A percentile compares a stretch with the other conserved stretches of the same genome.
Conservation (phyloP, 352 stramenopile genomes). For the Globisporangium cederbergense region DNA sequence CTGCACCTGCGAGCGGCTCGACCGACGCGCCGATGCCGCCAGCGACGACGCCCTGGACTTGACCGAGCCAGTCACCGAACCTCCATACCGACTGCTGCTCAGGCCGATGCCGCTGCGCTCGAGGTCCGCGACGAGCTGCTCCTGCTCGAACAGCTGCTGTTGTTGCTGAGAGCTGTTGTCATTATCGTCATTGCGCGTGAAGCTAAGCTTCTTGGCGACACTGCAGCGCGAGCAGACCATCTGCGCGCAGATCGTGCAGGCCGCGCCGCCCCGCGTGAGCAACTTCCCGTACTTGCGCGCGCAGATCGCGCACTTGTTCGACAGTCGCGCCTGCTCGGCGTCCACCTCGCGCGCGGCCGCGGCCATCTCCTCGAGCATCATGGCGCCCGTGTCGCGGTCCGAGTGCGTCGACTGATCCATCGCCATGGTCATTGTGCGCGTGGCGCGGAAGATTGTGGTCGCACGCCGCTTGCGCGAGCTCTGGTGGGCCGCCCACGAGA, state of each 20-base stretch:
- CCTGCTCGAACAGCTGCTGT: conserved; percentile 43
- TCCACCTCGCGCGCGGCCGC: conserved; percentile 20
- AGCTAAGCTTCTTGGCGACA: conserved; percentile 43
- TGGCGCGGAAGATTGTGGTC: conserved; percentile 13
- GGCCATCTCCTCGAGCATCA: conserved; percentile 26
- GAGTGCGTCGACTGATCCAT: conserved; percentile 11
- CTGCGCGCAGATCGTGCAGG: conserved; percentile 33
- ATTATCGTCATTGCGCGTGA: conserved; percentile 26
- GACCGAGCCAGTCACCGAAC: neutral
- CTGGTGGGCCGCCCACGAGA: conserved; percentile 31
- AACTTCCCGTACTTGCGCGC: conserved; percentile 17
- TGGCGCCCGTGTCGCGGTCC: conserved; percentile 1
- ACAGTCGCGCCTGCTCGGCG: neutral
- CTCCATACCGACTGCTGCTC: neutral
- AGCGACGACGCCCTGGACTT: conserved; percentile 6
- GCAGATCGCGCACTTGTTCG: conserved; percentile 15
- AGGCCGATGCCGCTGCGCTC: conserved; percentile 6
- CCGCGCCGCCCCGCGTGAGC: conserved; percentile 25
- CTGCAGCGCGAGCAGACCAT: conserved; percentile 39
- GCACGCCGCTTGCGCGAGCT: conserved; percentile 20
- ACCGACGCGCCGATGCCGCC: neutral
- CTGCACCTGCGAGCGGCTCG: conserved; percentile 7
- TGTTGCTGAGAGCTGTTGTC: conserved; percentile 10
- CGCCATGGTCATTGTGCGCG: conserved; percentile 6
- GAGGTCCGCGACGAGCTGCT: conserved; percentile 16